A percentile compares a stretch with the other conserved stretches of the same genome.
phyloP scores from a whole-genome alignment of 768 basidiomycete genomes.

The Boletus sp. region DNA sequence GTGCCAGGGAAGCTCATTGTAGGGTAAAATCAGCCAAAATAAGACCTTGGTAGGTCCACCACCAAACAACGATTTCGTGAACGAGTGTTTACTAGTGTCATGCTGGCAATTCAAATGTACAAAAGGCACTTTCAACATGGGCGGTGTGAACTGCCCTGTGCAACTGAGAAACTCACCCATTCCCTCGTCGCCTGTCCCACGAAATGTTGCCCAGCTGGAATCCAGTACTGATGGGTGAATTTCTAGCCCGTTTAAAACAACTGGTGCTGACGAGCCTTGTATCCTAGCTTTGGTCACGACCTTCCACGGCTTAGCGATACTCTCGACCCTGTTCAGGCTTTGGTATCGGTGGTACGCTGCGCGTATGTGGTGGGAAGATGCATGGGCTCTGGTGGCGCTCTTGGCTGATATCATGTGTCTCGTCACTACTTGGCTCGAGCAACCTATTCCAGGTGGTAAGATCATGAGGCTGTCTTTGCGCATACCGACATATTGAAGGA shows the following conservation, averaged over 20 bases:
- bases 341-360: background rate
- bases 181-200: background rate
- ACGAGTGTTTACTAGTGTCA: background rate
- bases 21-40: background rate
- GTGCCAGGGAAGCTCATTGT: background rate
- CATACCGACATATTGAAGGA: background rate
- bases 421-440: background rate
- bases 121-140: background rate
- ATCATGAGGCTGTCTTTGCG: background rate
- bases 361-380: background rate
- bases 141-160: background rate
- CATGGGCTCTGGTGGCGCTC: background rate
- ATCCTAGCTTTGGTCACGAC: background rate
- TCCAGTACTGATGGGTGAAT: background rate
- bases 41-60: background rate
- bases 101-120: background rate
- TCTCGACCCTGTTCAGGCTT: constrained; percentile 1
- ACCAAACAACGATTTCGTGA: background rate
- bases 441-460: background rate
- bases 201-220: background rate
- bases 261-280: background rate
- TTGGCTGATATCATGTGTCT: background rate
- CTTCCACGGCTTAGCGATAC: constrained; percentile 1
- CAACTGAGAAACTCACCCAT: background rate
- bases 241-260: background rate